Base-by-base conservation (phyloP, 331 rosid species). In the Acacia pycnantha region DNA sequence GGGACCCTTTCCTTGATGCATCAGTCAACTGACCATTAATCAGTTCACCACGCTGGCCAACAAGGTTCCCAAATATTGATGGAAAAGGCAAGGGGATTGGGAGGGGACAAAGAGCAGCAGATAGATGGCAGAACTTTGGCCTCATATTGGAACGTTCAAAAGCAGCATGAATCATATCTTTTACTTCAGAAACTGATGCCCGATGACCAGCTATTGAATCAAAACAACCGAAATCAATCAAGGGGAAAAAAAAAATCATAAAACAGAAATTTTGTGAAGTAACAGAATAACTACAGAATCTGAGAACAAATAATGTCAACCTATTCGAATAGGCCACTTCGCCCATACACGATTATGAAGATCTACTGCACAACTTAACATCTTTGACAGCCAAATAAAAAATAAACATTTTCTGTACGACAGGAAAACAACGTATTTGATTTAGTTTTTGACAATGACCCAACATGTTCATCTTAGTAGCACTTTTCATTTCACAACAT, bases 21-120 rank as follows among this genome's bases (percentile, higher is more conserved):
- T 74, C 82, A 54, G 77, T 77, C 43, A 82, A 73, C 41, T 87
- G 91, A 67, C 79, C 86, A 11, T 84, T 82, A 74, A 84, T 62
- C 54, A 89, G 81, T 84, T 93, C 92, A 46, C 98, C 98, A 4
- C 79, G 87, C 79, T 87, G 90, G 81, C 97, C 96, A 67, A 93
- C 86, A 64, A 53, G 76, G 79, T 76, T 86, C 16, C 97, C 87
- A 41, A 95, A 95, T 78, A 95, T 93, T 37, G 92, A 84, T 65
- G 98, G 98, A 78, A 95, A 95, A 54, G 98, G 94, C 86, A 95
- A 87, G 13, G 98, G 98, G 69, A 95, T 90, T 72, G 98, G 98
- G 73, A 95, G 85, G 61, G 98, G 98, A 80, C 93, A 86, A 74
- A 61, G 91, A 74, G 91, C 89, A 72, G 70, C 91, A 31, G 94